A percentile compares a stretch with the other conserved stretches of the same genome.
Evolutionary conservation across 495 filamentous ascomycete species (phyloP).

Genomic region (Penicillium paxilli): DNA sequence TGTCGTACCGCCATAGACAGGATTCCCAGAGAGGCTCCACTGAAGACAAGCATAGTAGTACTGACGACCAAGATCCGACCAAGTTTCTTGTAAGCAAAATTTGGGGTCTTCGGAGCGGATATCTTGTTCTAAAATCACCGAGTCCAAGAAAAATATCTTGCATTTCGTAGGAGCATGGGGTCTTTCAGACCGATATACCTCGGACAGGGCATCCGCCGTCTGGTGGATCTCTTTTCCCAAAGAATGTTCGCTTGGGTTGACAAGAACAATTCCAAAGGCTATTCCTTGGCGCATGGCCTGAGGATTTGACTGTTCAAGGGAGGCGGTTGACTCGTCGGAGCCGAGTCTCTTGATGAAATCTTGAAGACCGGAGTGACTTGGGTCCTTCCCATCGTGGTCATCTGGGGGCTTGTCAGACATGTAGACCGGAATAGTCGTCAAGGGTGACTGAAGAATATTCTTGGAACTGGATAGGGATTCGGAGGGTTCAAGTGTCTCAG

Average conservation of each 20-base stretch:
- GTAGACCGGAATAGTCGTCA: slow-evolving; percentile 30
- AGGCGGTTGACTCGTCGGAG: neutral
- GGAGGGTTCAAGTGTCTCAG: neutral
- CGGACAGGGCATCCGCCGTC: slow-evolving; percentile 17
- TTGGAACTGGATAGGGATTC: neutral
- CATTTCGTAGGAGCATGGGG: slow-evolving; percentile 12
- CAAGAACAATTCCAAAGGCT: slow-evolving; percentile 23
- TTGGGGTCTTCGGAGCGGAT: slow-evolving; percentile 12
- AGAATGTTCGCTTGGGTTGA: slow-evolving; percentile 10
- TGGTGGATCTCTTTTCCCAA: slow-evolving; percentile 28
- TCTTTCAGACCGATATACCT: neutral
- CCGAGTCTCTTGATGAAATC: slow-evolving; percentile 19
- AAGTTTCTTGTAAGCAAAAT: slow-evolving; percentile 31
- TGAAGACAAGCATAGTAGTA: slow-evolving; percentile 38
- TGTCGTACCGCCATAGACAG: neutral
- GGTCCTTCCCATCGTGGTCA: neutral
- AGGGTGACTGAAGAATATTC: slow-evolving; percentile 16
- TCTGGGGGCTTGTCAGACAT: slow-evolving; percentile 1
- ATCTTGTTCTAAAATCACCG: slow-evolving; percentile 20
- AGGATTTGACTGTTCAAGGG: slow-evolving; percentile 25
- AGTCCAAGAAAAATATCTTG: slow-evolving; percentile 38
- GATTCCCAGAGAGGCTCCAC: slow-evolving; percentile 17
- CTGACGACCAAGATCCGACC: slow-evolving; percentile 27
- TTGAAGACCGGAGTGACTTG: slow-evolving; percentile 1
- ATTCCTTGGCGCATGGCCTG: slow-evolving; percentile 11